Conservation (phyloP, 371 early-diverging fungal species). For the Mucor plumbeus region DNA sequence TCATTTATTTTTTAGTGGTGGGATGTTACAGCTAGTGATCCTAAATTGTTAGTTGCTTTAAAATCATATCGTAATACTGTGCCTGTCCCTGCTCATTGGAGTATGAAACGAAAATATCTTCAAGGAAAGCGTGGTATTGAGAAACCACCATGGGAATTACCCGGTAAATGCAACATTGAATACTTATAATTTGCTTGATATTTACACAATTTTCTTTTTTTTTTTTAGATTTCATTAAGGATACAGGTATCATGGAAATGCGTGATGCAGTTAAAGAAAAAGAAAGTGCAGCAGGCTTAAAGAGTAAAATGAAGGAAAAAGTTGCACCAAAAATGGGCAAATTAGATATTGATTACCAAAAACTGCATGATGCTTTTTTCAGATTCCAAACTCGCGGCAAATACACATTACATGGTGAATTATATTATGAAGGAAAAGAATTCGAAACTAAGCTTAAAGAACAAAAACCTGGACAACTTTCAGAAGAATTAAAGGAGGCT, state of each 20-base stretch:
- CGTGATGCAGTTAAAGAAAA: conserved; percentile 89
- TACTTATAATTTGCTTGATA: too few species aligned
- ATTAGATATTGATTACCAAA: conserved; percentile 95
- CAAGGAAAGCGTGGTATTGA: conserved; percentile 96
- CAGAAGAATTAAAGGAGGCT: conserved; percentile 86
- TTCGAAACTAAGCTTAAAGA: conserved; percentile 89
- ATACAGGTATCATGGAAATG: conserved; percentile 97
- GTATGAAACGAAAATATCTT: conserved; percentile 93
- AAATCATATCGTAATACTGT: conserved; percentile 94
- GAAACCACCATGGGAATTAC: conserved; percentile 94
- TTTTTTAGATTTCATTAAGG: conserved; percentile 86
- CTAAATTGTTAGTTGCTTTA: conserved; percentile 85
- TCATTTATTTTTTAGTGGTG: conserved; percentile 45
- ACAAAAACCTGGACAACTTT: conserved; percentile 90
- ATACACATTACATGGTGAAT: conserved; percentile 85
- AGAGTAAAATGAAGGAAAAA: conserved; percentile 88
- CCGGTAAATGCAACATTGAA: conserved; percentile 54
- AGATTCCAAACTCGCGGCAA: conserved; percentile 90
- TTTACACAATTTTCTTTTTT: too few species aligned
- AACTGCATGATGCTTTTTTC: conserved; percentile 97
- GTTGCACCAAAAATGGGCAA: conserved; percentile 96
- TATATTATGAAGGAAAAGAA: conserved; percentile 98
- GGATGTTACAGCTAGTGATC: conserved; percentile 92
- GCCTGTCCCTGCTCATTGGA: conserved; percentile 97
- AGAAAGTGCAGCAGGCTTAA: conserved; percentile 76